A percentile compares a stretch with the other conserved stretches of the same genome.
Conservation (phyloP, 2,329 filamentous ascomycete genomes). For the Fusarium xyrophilum region DNA sequence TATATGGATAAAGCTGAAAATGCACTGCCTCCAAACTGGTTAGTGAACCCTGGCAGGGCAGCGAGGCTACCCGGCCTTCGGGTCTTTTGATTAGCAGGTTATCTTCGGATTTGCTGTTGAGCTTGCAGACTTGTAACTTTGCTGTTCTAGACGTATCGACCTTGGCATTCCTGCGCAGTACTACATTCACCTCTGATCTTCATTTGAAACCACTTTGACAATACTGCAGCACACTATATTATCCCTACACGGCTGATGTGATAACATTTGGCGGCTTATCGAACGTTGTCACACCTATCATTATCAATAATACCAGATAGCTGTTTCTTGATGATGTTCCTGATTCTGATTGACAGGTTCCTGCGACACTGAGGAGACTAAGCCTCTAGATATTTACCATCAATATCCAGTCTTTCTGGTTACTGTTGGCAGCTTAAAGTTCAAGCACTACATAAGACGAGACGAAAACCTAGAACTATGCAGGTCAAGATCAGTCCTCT, state of each 20-base stretch:
- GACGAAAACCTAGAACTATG: not conserved
- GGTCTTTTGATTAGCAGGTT: no score
- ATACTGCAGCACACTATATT: rapidly evolving
- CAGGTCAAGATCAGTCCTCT: not conserved
- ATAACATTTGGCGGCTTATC: not conserved
- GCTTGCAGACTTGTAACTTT: not conserved
- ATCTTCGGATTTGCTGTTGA: not conserved
- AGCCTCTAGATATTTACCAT: not conserved
- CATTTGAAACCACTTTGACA: rapidly evolving
- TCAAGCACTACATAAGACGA: rapidly evolving
- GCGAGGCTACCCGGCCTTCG: rapidly evolving
- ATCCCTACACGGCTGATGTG: rapidly evolving
- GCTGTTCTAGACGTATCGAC: not conserved
- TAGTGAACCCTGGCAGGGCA: not conserved
- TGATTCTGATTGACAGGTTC: not conserved
- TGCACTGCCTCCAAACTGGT: not conserved
- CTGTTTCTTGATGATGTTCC: not conserved
- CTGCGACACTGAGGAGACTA: not conserved
- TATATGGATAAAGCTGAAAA: not conserved
- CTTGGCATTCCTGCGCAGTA: not conserved
- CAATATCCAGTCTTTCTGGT: rapidly evolving
- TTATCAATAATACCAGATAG: no score
- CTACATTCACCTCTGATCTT: not conserved
- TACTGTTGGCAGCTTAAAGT: not conserved
- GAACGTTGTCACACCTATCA: no score